phyloP scores from a whole-genome alignment of 2,329 filamentous ascomycete genomes.

The Clonostachys rhizophaga region DNA sequence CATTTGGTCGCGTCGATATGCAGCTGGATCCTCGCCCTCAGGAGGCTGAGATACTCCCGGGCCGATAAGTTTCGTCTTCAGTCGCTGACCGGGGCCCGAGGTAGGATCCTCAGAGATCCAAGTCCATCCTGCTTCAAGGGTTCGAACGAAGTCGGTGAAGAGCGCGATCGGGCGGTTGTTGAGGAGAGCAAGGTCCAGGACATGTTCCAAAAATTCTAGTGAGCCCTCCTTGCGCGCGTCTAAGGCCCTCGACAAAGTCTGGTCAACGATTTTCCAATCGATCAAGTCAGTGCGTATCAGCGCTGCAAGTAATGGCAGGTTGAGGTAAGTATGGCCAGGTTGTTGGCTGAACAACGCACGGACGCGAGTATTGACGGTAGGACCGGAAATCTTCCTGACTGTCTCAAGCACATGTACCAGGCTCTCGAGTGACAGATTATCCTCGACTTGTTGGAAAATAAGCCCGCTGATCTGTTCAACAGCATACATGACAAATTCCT shows the following conservation, averaged over 20 bases:
- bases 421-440: constrained; percentile 54
- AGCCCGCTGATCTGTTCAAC: constrained; percentile 55
- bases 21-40: constrained; percentile 36
- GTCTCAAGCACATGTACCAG: constrained; percentile 59
- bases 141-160: constrained; percentile 80
- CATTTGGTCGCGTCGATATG: constrained; percentile 72
- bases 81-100: constrained; percentile 58
- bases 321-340: constrained; percentile 49
- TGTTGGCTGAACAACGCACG: constrained; percentile 52
- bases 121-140: constrained; percentile 72
- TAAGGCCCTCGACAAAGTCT: constrained; percentile 69
- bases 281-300: constrained; percentile 56
- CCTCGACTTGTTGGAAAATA: constrained; percentile 50
- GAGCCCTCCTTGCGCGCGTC: constrained; percentile 65
- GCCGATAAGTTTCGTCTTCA: constrained; percentile 59
- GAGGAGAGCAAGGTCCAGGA: constrained; percentile 75
- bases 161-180: constrained; percentile 73
- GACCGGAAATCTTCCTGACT: constrained; percentile 53
- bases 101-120: constrained; percentile 75
- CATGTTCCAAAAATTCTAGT: constrained; percentile 72
- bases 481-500: constrained; percentile 54
- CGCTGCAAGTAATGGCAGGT: constrained; percentile 51
- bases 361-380: constrained; percentile 49
- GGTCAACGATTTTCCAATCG: constrained; percentile 62
- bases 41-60: constrained; percentile 30